phyloP scores from a whole-genome alignment of 1,139 yeast genomes.

The Suhomyces atakaporum region DNA sequence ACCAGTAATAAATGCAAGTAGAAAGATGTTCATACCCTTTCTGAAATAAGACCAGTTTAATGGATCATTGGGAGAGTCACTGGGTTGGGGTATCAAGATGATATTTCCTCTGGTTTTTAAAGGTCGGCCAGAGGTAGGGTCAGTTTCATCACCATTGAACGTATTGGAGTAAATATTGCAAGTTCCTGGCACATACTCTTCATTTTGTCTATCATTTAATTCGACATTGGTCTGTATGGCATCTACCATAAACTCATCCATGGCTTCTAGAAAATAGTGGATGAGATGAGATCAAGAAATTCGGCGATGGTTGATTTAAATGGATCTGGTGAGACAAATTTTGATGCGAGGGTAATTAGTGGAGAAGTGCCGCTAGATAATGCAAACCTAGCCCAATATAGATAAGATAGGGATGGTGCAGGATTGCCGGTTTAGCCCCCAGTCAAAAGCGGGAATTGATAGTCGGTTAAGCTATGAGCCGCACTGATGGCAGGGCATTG shows the following conservation, averaged over 20 bases:
- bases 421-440: neutral
- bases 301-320: too few relatives aligned
- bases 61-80: constrained; percentile 60
- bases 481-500: neutral
- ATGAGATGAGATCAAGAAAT: too few relatives aligned
- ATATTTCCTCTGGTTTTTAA: constrained; percentile 24
- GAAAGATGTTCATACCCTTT: constrained; percentile 25
- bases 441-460: neutral
- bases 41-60: constrained; percentile 44
- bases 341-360: too few relatives aligned
- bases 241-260: constrained; percentile 6
- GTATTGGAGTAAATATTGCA: constrained; percentile 23
- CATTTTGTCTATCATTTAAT: constrained; percentile 17
- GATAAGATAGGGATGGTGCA: constrained; percentile 2
- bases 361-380: neutral
- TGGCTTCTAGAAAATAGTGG: neutral
- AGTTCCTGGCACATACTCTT: constrained; percentile 29
- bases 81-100: constrained; percentile 58
- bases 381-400: neutral
- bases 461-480: neutral
- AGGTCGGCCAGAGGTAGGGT: constrained; percentile 6
- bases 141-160: constrained; percentile 13
- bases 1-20: constrained; percentile 31
- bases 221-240: constrained; percentile 16
- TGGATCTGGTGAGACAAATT: neutral